Evolutionary conservation across 768 basidiomycete species (phyloP), one percentile per base, ranked within the genome.

Genomic region (Lyophyllum decastes): DNA sequence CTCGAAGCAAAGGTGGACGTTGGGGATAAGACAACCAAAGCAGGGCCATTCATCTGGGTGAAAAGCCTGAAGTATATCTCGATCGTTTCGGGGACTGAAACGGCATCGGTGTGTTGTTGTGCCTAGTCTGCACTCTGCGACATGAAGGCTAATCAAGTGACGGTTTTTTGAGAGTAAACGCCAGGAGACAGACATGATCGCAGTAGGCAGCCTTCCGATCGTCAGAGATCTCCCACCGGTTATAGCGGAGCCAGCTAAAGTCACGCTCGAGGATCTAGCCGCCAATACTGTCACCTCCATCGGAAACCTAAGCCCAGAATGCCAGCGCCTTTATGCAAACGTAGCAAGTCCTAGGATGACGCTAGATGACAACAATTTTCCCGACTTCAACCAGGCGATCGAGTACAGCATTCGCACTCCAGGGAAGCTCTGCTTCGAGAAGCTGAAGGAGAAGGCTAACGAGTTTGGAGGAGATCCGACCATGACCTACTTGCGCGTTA

Each of bases 311-410:
- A 57, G 48, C 40, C 50, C 55, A 4, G 64, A 59, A 52, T 67
- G 66, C 57, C 66, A 67, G 52, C 51, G 54, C 12, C 64, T 67
- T 30, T 67, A 67, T 44, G 35, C 54, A 38, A 67, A 66, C 50
- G 53, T 67, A 24, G 57, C 64, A 4, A 64, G 66, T 16, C 51
- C 58, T n/a, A 54, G 55, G 8, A 57, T 67, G 26, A 9, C 49
- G 21, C 62, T 67, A n/a, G 61, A 67, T 57, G 59, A 59, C 17
- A 49, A 52, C 2, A 56, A 59, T 30, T 67, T 67, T 51, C 66
- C 61, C 24, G 66, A 65, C 26, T 67, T 67, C 49, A 60, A 60
- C 54, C 40, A 57, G 22, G 66, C 64, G n/a, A 54, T 67, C 54
- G 60, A 67, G 30, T 58, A 53, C 40, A 66, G 64, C 41, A 61